Conservation (phyloP, 2,329 filamentous ascomycete genomes). For the Lachnellula subtilissima region DNA sequence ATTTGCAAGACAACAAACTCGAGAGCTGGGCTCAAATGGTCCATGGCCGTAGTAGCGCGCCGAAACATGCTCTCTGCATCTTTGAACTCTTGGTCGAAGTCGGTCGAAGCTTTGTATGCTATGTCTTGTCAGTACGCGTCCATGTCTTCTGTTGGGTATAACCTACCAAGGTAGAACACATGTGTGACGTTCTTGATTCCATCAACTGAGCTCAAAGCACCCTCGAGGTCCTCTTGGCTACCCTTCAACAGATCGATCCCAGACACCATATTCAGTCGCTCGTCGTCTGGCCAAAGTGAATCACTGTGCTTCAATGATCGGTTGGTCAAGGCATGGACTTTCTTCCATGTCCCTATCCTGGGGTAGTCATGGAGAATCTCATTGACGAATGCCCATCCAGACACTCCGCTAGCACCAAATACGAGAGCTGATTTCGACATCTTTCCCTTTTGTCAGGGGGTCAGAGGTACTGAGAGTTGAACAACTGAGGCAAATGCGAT, state of each 20-base stretch:
- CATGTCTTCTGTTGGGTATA: not conserved
- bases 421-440: conserved; percentile 17
- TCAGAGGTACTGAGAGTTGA: too few relatives aligned
- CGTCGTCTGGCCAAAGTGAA: conserved; percentile 36
- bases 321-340: conserved; percentile 45
- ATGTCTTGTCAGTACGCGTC: not conserved
- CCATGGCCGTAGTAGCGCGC: conserved; percentile 34
- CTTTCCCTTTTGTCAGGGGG: not conserved
- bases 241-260: conserved; percentile 39
- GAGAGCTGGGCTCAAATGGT: conserved; percentile 31
- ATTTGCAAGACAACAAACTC: conserved; percentile 36
- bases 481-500: too few relatives aligned
- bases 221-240: conserved; percentile 36
- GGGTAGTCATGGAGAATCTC: conserved; percentile 43
- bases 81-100: conserved; percentile 35
- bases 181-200: conserved; percentile 38
- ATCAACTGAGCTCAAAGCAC: conserved; percentile 31
- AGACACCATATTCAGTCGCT: conserved; percentile 37
- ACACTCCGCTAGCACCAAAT: conserved; percentile 44
- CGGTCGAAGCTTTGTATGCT: conserved; percentile 39
- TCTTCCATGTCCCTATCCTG: conserved; percentile 37
- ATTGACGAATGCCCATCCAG: conserved; percentile 46
- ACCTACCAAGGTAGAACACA: conserved; percentile 38
- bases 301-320: conserved; percentile 34
- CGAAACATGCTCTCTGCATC: conserved; percentile 40